Evolutionary conservation across 1,139 yeast species (phyloP), one percentile per base, ranked within the genome.

Genomic region (Geotrichum carabidarum): DNA sequence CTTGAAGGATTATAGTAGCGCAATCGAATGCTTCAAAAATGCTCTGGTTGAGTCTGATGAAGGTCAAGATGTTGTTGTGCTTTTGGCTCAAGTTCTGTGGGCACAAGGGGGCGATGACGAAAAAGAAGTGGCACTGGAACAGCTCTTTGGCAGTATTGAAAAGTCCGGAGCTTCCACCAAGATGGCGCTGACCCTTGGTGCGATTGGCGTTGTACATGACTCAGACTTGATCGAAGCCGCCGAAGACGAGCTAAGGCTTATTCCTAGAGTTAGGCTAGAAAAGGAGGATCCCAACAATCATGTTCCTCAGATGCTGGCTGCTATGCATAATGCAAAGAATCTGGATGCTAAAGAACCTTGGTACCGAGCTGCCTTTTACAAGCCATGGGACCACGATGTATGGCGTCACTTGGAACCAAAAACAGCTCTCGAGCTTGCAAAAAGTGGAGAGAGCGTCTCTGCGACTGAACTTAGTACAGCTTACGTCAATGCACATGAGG

Each of bases 81-180:
- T 93, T 41, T 78, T 88, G 31, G 82, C 95, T 0, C 95, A 89
- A 65, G 84, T 90, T 0, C 75, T 93, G 53, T 84, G 86, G 74
- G 87, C 89, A 1, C 81, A 81, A 56, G 85, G 83, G 8, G 79
- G 83, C 0, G 81, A 78, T 22, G 91, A 84, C n/a, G 83, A 93
- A 7, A 83, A 81, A 56, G 86, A 83, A 60, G 93, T 91, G 1
- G 95, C 96, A 0, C 66, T 88, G 51, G 75, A 73, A 43, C 74
- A 73, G 62, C 63, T 74, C 14, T 73, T 67, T 63, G 76, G 79
- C 11, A 81, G 78, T 63, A 80, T 90, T 48, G 85, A 80, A 58
- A 75, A 72, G 12, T 71, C 80, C 55, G 95, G 94, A 0, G 64
- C 71, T 1, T 75, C 86, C 1, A 71, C 88, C 47, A 67, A 81